A percentile compares a stretch with the other conserved stretches of the same genome.
Evolutionary conservation across 2,329 filamentous ascomycete species (phyloP).

Genomic region (Xylariomycetidae sp.): DNA sequence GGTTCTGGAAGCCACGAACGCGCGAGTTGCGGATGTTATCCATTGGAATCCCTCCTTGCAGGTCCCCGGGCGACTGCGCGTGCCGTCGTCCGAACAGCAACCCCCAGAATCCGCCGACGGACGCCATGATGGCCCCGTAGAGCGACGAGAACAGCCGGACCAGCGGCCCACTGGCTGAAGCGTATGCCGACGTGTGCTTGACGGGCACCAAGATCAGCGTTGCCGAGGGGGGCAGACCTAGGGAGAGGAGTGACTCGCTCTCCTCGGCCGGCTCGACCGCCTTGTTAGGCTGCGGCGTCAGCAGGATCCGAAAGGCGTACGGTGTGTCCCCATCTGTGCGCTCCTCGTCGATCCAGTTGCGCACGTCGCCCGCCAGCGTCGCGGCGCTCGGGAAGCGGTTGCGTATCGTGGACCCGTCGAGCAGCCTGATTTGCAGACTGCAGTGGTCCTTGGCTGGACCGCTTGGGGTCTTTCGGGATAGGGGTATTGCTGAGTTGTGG

Average conservation of each 20-base stretch:
- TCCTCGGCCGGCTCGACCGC: conserved; percentile 73
- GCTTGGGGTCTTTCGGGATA: conserved; percentile 11
- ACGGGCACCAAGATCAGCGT: conserved; percentile 78
- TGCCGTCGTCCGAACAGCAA: conserved; percentile 14
- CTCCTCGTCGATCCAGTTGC: conserved; percentile 68
- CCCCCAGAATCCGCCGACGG: conserved; percentile 22
- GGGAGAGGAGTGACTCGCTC: conserved; percentile 55
- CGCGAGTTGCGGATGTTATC: conserved; percentile 24
- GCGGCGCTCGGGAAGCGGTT: conserved; percentile 60
- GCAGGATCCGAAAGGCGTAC: conserved; percentile 79
- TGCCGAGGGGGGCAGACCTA: conserved; percentile 71
- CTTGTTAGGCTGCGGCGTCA: conserved; percentile 70
- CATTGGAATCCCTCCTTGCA: conserved; percentile 20
- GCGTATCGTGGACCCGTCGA: conserved; percentile 77
- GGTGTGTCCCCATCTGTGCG: conserved; percentile 53
- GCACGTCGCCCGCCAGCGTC: conserved; percentile 60
- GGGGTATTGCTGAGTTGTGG: conserved; percentile 9
- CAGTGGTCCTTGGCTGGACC: conserved; percentile 30
- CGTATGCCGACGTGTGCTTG: conserved; percentile 37
- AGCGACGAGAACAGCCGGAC: conserved; percentile 14
- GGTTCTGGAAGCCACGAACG: conserved; percentile 46
- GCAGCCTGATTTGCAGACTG: conserved; percentile 71
- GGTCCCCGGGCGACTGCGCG: background rate
- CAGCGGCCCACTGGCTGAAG: conserved; percentile 18
- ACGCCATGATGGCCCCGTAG: conserved; percentile 12